These are phyloP conservation scores for Fragilaria radians DNA, from an alignment of 108 stramenopile species.

Conservation along the genomic window DNA sequence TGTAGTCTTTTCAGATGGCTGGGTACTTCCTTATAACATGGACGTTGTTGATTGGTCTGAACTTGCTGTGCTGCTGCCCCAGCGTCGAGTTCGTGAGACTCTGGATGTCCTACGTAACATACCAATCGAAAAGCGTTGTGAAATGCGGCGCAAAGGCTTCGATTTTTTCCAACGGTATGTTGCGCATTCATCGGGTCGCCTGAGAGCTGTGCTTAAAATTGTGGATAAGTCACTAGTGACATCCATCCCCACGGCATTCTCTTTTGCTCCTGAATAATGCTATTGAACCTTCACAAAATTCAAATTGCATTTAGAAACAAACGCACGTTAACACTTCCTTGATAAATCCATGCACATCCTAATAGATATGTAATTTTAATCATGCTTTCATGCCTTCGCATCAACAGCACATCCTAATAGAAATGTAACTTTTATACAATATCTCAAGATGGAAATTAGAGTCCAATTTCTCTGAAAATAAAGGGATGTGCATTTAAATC, in stretches of 20 bases:
- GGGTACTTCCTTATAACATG: conserved; percentile 23
- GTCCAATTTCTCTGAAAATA: too few relatives aligned
- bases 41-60: conserved; percentile 14
- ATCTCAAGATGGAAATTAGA: too few relatives aligned
- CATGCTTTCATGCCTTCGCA: too few relatives aligned
- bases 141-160: background rate
- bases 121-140: background rate
- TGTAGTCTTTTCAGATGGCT: conserved; percentile 24
- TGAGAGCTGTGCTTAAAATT: background rate
- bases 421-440: too few relatives aligned
- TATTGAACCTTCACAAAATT: too few relatives aligned
- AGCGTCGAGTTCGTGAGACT: background rate
- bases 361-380: too few relatives aligned
- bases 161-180: background rate
- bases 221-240: background rate
- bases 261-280: background rate
- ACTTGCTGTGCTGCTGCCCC: background rate
- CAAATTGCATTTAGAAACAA: too few relatives aligned
- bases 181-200: background rate
- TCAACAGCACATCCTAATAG: too few relatives aligned
- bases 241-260: background rate
- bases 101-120: background rate
- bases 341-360: too few relatives aligned
- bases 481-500: too few relatives aligned
- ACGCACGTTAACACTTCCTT: too few relatives aligned